phyloP scores from a whole-genome alignment of 2,329 filamentous ascomycete genomes.

The Cladosporium cucumerinum region DNA sequence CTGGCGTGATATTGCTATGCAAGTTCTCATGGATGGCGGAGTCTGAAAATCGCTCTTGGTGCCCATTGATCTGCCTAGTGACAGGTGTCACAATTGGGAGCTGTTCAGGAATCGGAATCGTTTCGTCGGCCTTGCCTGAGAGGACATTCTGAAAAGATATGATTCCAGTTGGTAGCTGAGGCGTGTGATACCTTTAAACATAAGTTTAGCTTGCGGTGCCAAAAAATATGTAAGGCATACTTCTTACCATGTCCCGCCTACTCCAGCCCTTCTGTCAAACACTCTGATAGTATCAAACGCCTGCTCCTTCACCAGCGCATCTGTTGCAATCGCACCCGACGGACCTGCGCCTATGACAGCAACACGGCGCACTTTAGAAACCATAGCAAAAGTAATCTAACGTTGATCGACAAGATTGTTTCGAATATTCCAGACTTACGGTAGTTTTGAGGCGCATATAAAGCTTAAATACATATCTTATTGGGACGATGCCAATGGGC shows the following conservation, averaged over 20 bases:
- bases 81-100: background rate
- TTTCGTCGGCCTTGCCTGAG: background rate
- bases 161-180: background rate
- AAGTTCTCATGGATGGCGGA: background rate
- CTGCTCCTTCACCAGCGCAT: background rate
- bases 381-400: background rate
- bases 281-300: background rate
- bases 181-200: background rate
- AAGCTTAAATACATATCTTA: background rate
- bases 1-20: background rate
- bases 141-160: background rate
- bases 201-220: background rate
- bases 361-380: slow-evolving; percentile 31
- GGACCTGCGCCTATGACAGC: slow-evolving; percentile 34
- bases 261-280: background rate
- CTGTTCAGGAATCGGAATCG: background rate
- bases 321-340: background rate
- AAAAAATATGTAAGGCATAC: background rate
- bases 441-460: background rate
- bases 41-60: background rate
- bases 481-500: background rate
- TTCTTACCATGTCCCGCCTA: background rate
- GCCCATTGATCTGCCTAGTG: background rate
- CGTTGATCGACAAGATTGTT: background rate
- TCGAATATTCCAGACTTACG: background rate